Evolutionary conservation across 2,329 filamentous ascomycete genomes (phyloP).

Genomic region (Cryphonectria naterciae): DNA sequence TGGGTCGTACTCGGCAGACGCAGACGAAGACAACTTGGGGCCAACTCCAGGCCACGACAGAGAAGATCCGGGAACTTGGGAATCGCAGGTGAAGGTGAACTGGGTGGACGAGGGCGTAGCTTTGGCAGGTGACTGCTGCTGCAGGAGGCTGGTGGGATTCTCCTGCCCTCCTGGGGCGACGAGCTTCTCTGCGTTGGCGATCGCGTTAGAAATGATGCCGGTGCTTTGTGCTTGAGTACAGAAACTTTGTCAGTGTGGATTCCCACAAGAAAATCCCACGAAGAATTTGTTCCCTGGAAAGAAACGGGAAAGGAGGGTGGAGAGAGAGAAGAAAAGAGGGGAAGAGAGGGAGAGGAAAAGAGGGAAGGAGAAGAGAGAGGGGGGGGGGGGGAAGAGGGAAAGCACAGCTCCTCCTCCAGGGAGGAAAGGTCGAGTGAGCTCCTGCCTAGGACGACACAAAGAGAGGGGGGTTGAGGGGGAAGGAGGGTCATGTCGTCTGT

Average conservation of each 20-base stretch:
- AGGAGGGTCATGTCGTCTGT: not conserved
- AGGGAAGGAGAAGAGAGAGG: too few species aligned
- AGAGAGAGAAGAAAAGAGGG: not conserved
- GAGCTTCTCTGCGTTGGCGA: constrained; percentile 81
- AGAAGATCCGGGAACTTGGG: constrained; percentile 79
- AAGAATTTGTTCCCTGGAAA: not conserved
- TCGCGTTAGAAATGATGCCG: constrained; percentile 90
- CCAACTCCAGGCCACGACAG: constrained; percentile 72
- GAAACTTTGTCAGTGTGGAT: constrained; percentile 32
- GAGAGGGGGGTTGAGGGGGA: not conserved
- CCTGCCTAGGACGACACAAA: not conserved
- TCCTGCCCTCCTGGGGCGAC: constrained; percentile 70
- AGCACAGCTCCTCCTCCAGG: not conserved
- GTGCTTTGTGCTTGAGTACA: constrained; percentile 49
- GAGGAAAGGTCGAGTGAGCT: not conserved
- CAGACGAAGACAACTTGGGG: constrained; percentile 30
- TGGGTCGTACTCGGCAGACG: constrained; percentile 29
- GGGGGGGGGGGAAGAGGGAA: not conserved
- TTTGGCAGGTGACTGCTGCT: constrained; percentile 59
- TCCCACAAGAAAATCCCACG: constrained; percentile 12
- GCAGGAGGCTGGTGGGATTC: constrained; percentile 77
- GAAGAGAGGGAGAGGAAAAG: not conserved
- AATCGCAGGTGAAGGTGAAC: constrained; percentile 96
- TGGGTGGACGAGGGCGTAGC: constrained; percentile 75
- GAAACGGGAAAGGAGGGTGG: too few species aligned